Base-by-base conservation (phyloP, 345 rosid species). In the Noccaea caerulescens region DNA sequence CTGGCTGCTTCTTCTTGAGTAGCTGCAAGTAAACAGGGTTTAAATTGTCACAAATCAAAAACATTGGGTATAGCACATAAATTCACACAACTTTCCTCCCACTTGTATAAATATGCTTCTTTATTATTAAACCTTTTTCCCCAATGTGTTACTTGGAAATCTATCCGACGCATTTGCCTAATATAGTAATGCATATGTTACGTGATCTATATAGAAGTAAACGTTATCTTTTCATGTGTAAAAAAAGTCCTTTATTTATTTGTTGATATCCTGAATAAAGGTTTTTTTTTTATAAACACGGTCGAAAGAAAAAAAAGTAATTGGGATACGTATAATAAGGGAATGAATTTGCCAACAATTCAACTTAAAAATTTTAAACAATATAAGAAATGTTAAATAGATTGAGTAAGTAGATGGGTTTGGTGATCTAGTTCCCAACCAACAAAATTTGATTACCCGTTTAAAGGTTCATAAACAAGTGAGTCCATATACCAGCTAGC, bases 1-100 rank as follows among this genome's bases (percentile, higher is more conserved):
- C 76, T 80, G 51, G 97, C 98, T 14, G 97, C 98, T 85, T 93
- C 98, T 79, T 90, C 98, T 73, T 93, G 98, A 1, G 98, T 93
- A 9, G 97, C 98, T 92, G 87, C 42, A 69, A 61, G 51, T 53
- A n/a, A 16, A 45, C 14, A 36, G 0, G 53, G 58, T 25, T 52
- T 45, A 6, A 75, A 53, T 14, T 60, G 53, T 55, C 8, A 66
- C 8, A 63, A 7, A 13, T 27, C 25, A 8, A 46, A 46, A 62
- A 69, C 8, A 27, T 32, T 39, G 7, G 7, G 60, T 20, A 33
- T 8, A 9, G 51, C 4, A 42, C 3, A 56, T 38, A 51, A 25
- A 52, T 43, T 11, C 16, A 14, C 4, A 25, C 0, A 67, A 60
- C 37, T 67, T 73, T 11, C 42, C 13, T 41, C 41, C 62, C 61